Percentiles rank a stretch among this genome's conserved stretches.
These are phyloP conservation scores for Aspergillus asperescens DNA, from an alignment of 495 filamentous ascomycete species.

Conservation along the genomic window DNA sequence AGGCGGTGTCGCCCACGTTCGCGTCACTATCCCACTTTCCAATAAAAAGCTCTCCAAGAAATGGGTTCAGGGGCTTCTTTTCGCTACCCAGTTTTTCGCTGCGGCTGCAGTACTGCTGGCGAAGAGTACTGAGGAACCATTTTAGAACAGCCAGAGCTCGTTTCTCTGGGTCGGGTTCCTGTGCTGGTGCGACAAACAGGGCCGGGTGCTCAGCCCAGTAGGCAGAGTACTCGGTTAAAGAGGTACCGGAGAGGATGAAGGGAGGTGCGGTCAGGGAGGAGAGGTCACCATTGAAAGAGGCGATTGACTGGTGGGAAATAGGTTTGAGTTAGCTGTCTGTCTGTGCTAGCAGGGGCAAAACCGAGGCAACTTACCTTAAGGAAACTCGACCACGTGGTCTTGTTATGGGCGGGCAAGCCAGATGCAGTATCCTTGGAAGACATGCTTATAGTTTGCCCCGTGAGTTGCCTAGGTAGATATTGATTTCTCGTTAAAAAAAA, in stretches of 20 bases:
- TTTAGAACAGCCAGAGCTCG: constrained; percentile 83
- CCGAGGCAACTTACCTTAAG: constrained; percentile 37
- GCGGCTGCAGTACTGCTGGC: constrained; percentile 87
- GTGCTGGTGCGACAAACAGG: constrained; percentile 79
- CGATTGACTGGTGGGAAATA: constrained; percentile 62
- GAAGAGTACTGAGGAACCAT: constrained; percentile 95
- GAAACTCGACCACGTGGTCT: constrained; percentile 52
- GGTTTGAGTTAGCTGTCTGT: not conserved
- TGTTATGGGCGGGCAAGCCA: constrained; percentile 36
- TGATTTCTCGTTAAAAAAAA: not conserved
- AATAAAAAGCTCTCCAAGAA: constrained; percentile 85
- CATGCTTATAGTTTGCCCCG: constrained; percentile 18
- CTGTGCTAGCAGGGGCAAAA: not conserved
- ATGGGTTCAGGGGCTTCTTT: constrained; percentile 94
- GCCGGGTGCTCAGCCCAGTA: constrained; percentile 96
- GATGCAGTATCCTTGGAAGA: constrained; percentile 34
- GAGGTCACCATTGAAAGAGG: constrained; percentile 94
- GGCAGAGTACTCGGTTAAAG: constrained; percentile 87
- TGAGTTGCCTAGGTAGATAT: not conserved
- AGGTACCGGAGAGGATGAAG: constrained; percentile 90
- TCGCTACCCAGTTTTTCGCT: constrained; percentile 90
- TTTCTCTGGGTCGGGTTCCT: constrained; percentile 75
- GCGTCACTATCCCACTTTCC: constrained; percentile 78
- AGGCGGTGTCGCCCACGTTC: constrained; percentile 59
- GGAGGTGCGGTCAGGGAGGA: constrained; percentile 90